Conservation (phyloP, 2,329 filamentous ascomycete species). For the Fusarium algeriense region DNA sequence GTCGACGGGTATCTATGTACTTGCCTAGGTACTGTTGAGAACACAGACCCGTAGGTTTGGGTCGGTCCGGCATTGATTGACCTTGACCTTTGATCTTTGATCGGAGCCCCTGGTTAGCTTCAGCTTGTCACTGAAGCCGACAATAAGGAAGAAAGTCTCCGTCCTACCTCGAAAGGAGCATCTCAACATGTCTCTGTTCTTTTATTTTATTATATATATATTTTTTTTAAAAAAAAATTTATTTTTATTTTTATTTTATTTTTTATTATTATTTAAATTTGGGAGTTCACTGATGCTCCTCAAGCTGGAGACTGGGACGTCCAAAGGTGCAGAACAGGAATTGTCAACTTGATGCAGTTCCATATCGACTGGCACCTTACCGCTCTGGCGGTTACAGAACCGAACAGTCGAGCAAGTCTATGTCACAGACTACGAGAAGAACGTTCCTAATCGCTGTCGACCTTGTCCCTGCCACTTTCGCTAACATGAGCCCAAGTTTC, state of each 20-base stretch:
- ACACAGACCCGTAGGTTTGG: conserved; percentile 27
- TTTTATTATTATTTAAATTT: background rate
- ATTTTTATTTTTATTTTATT: background rate
- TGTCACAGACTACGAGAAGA: conserved; percentile 20
- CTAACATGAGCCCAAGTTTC: conserved; percentile 46
- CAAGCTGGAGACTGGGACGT: conserved; percentile 1
- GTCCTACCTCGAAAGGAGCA: conserved; percentile 4
- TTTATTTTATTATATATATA: background rate
- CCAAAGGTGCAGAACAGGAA: background rate
- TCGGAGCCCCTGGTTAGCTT: conserved; percentile 30
- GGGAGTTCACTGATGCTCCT: background rate
- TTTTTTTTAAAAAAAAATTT: no score
- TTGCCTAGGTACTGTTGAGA: background rate
- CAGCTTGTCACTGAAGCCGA: conserved; percentile 22
- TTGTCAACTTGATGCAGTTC: conserved; percentile 3
- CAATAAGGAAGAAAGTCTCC: conserved; percentile 1
- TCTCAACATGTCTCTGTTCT: background rate
- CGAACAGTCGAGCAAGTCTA: conserved; percentile 12
- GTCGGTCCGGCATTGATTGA: conserved; percentile 42
- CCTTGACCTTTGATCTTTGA: conserved; percentile 29
- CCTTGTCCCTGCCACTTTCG: conserved; percentile 44
- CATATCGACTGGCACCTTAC: conserved; percentile 23
- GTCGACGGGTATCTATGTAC: background rate
- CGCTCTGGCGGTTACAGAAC: conserved; percentile 30
- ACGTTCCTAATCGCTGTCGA: conserved; percentile 28